Evolutionary conservation across 805 yeast genomes (phyloP).

Genomic region (Cyberlindnera maritima): DNA sequence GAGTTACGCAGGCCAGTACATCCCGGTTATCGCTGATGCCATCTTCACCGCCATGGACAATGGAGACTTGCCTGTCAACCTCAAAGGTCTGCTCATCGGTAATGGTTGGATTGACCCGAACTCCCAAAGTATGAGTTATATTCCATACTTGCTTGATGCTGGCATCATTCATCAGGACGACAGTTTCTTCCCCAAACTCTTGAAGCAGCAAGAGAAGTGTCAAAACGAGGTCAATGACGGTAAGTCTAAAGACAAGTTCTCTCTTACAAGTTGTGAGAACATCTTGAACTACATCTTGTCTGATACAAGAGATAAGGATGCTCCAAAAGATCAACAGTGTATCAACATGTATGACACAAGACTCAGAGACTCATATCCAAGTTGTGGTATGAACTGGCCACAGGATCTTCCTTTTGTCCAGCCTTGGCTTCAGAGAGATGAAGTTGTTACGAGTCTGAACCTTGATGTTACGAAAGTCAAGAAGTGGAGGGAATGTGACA

Average conservation of each 20-base stretch:
- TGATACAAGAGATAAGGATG: conserved; percentile 30
- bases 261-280: conserved; percentile 43
- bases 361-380: conserved; percentile 68
- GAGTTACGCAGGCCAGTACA: conserved; percentile 95
- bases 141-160: conserved; percentile 64
- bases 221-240: conserved; percentile 48
- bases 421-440: conserved; percentile 47
- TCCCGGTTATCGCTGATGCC: conserved; percentile 79
- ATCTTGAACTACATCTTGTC: conserved; percentile 32
- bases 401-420: conserved; percentile 50
- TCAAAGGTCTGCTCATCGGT: conserved; percentile 75
- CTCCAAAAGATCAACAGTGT: conserved; percentile 50
- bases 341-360: conserved; percentile 81
- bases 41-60: conserved; percentile 46
- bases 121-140: conserved; percentile 74
- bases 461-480: conserved; percentile 37
- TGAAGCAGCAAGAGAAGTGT: conserved; percentile 55
- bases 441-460: conserved; percentile 53
- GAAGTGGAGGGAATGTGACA: conserved; percentile 78
- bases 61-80: conserved; percentile 30
- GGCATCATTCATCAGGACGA: conserved; percentile 48
- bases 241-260: conserved; percentile 25
- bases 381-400: conserved; percentile 96
- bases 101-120: conserved; percentile 95
- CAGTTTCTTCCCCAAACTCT: conserved; percentile 38